A percentile compares a stretch with the other conserved stretches of the same genome.
Evolutionary conservation across 2,329 filamentous ascomycete species (phyloP).

Genomic region (Botrytis hyacinthi): DNA sequence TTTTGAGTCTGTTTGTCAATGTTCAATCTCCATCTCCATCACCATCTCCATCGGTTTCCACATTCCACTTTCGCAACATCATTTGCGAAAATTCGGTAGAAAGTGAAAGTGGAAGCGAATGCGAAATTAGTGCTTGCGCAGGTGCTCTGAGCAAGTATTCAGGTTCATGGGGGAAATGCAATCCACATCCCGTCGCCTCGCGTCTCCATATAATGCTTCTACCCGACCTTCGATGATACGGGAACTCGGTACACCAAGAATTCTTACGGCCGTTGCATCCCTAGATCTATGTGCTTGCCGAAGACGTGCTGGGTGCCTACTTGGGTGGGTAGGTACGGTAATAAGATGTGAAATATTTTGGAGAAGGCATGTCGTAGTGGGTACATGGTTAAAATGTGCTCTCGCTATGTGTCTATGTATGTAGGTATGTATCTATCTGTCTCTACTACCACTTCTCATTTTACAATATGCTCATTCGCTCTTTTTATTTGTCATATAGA

Average conservation of each 20-base stretch:
- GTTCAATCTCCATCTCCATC: background rate
- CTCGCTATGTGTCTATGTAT: background rate
- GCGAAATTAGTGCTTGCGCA: conserved; percentile 13
- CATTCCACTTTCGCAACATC: background rate
- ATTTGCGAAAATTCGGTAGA: background rate
- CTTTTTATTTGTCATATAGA: background rate
- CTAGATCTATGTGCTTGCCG: background rate
- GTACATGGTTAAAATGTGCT: background rate
- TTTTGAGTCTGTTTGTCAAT: background rate
- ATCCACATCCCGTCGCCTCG: background rate
- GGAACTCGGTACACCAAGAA: background rate
- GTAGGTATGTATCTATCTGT: background rate
- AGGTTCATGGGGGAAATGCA: background rate
- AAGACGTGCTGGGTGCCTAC: background rate
- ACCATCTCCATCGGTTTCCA: background rate
- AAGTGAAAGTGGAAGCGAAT: conserved; percentile 9
- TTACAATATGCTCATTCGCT: background rate
- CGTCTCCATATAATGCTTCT: conserved; percentile 12
- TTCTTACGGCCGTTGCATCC: background rate
- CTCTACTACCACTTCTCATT: background rate
- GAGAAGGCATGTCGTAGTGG: too few relatives aligned
- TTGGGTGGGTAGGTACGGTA: background rate
- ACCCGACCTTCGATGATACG: background rate
- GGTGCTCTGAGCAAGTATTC: background rate
- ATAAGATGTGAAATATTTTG: background rate